Percentiles rank a stretch among this genome's conserved stretches.
phyloP scores from a whole-genome alignment of 768 basidiomycete species.

The Rhodotorula diobovata region DNA sequence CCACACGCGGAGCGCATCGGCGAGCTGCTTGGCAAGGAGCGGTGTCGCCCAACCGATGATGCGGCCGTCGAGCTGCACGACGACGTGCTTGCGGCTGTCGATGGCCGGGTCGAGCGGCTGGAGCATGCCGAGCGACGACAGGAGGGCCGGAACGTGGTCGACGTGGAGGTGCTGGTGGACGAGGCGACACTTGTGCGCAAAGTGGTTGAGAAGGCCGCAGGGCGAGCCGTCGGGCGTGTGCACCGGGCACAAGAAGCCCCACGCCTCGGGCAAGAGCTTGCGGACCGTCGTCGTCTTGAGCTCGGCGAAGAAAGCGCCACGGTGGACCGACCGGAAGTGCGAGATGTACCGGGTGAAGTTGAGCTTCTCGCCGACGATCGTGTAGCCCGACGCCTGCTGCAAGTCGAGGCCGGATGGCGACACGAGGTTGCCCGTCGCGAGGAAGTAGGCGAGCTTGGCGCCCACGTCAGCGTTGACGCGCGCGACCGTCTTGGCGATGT shows the following conservation, averaged over 20 bases:
- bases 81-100: conserved; percentile 74
- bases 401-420: conserved; percentile 93
- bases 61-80: conserved; percentile 90
- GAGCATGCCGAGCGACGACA: conserved; percentile 88
- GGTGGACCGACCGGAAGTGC: conserved; percentile 96
- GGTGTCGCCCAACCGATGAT: conserved; percentile 90
- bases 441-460: conserved; percentile 80
- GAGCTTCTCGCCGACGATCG: conserved; percentile 95
- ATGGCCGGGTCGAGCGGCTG: conserved; percentile 73
- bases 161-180: conserved; percentile 63
- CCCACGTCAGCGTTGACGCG: conserved; percentile 90
- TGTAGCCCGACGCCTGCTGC: conserved; percentile 97
- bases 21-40: conserved; percentile 67
- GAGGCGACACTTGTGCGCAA: conserved; percentile 88
- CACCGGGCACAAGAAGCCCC: conserved; percentile 98
- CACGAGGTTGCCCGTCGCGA: conserved; percentile 92
- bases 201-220: conserved; percentile 94
- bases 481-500: conserved; percentile 67
- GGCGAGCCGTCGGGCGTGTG: conserved; percentile 98
- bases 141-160: conserved; percentile 72
- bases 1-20: conserved; percentile 81
- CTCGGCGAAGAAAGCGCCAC: conserved; percentile 98
- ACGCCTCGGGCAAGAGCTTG: conserved; percentile 92
- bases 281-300: conserved; percentile 96
- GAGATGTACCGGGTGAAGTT: conserved; percentile 98